Evolutionary conservation across 2,329 filamentous ascomycete genomes (phyloP), one percentile per base, ranked within the genome.

Genomic region (Apiospora aurea): DNA sequence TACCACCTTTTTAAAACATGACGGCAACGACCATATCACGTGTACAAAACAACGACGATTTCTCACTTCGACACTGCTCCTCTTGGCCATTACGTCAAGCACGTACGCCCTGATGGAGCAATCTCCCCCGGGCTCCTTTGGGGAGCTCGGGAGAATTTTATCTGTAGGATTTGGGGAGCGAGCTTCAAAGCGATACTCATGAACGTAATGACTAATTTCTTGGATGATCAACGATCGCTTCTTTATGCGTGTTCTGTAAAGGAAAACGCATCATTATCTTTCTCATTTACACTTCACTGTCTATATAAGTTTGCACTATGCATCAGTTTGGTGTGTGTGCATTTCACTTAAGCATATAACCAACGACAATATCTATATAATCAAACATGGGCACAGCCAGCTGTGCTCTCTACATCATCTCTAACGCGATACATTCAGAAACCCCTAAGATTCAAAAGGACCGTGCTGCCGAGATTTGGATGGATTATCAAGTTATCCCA

Each of bases 141-240:
- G 34, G 57, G 57, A 41, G 14, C 10, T 14, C 21, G 21, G 18
- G 21, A 10, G 8, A 6, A 13, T 64, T 34, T 41, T n/a, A 41
- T 13, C n/a, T 69, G 70, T 69, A 64, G 57, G 57, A 64, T 64
- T 29, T 46, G 66, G 43, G 66, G 10, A 16, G 49, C 7, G 34
- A 18, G 66, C 14, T 68, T 46, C n/a, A n/a, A 64, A 41, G 57
- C 57, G 34, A 41, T 41, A 46, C 43, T 68, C 18, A 68, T 68
- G 66, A 47, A 44, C 43, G 47, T 68, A 68, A 68, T 68, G 66
- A 68, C 44, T 68, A 68, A 68, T 47, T 44, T 44, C 38, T 10
- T 47, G 44, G 41, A 47, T 46, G 41, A 68, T 68, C 66, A 68
- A 68, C 66, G 66, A 68, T 46, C 41, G 66, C 26, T 68, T 68